These are phyloP conservation scores for Lentinula aciculospora DNA, from an alignment of 768 basidiomycete genomes.

Conservation along the genomic window DNA sequence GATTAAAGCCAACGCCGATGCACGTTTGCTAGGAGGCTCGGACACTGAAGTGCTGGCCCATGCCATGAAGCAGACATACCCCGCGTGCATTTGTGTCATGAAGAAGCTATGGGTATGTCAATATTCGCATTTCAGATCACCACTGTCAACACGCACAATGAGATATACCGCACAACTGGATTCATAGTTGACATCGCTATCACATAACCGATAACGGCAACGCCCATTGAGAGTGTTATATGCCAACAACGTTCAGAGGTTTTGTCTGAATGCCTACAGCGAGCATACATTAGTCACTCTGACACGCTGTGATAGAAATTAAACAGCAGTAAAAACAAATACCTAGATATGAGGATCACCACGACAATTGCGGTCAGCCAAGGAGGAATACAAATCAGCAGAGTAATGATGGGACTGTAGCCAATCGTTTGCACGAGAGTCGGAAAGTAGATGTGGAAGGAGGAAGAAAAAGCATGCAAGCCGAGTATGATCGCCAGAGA, in stretches of 20 bases:
- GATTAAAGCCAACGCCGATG: conserved; percentile 76
- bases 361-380: conserved; percentile 59
- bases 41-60: conserved; percentile 48
- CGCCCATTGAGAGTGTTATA: conserved; percentile 40
- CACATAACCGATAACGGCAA: conserved; percentile 66
- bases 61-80: conserved; percentile 59
- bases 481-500: conserved; percentile 46
- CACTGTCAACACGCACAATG: conserved; percentile 37
- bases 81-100: conserved; percentile 71
- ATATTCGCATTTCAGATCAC: no score
- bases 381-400: conserved; percentile 60
- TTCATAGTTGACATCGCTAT: conserved; percentile 63
- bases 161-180: conserved; percentile 55
- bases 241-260: conserved; percentile 69
- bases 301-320: background rate
- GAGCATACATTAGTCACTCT: background rate
- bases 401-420: conserved; percentile 45
- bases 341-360: conserved; percentile 51
- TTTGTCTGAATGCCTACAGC: conserved; percentile 61
- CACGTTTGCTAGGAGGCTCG: conserved; percentile 73
- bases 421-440: conserved; percentile 51
- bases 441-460: conserved; percentile 56
- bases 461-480: conserved; percentile 38
- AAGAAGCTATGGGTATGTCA: conserved; percentile 46
- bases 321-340: no score